These are phyloP conservation scores for Medakamo hakoo DNA, from an alignment of 139 green algal genomes.

Conservation along the genomic window DNA sequence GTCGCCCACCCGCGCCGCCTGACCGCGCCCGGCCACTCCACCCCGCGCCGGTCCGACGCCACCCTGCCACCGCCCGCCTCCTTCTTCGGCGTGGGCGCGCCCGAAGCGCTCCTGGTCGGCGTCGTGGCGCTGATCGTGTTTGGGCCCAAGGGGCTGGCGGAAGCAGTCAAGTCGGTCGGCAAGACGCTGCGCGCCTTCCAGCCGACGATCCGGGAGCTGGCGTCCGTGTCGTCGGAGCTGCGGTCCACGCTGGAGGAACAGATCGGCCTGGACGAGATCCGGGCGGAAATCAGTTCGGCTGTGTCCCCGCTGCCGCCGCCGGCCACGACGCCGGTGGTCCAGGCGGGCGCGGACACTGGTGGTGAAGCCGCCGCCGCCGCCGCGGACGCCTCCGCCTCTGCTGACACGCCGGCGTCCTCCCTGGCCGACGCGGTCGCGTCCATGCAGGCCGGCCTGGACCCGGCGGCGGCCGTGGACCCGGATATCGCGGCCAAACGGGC, in stretches of 20 bases:
- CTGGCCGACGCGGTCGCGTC: too few species aligned
- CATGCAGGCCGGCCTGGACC: neutral
- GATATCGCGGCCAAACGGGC: slow-evolving; percentile 68
- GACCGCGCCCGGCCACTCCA: neutral
- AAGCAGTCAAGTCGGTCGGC: slow-evolving; percentile 79
- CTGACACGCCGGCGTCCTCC: neutral
- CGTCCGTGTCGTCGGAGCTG: slow-evolving; percentile 70
- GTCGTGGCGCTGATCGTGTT: slow-evolving; percentile 97
- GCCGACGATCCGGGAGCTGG: slow-evolving; percentile 89
- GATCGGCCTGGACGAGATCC: slow-evolving; percentile 87
- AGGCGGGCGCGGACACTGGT: neutral
- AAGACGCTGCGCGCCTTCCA: slow-evolving; percentile 65
- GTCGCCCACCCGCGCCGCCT: neutral
- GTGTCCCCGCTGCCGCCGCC: slow-evolving; percentile 6
- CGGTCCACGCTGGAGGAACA: slow-evolving; percentile 80
- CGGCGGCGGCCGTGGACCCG: slow-evolving; percentile 24
- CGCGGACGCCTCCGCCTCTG: neutral
- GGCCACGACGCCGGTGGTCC: too few species aligned
- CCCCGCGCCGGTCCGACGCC: neutral
- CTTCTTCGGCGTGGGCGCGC: slow-evolving; percentile 88
- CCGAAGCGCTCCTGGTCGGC: slow-evolving; percentile 88
- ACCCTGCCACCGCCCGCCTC: slow-evolving; percentile 18
- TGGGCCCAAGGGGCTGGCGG: slow-evolving; percentile 89
- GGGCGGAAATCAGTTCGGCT: slow-evolving; percentile 32
- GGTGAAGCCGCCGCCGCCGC: neutral